Percentiles rank a stretch among this genome's conserved stretches.
phyloP scores from a whole-genome alignment of 352 stramenopile species.

The Globisporangium barbulae region DNA sequence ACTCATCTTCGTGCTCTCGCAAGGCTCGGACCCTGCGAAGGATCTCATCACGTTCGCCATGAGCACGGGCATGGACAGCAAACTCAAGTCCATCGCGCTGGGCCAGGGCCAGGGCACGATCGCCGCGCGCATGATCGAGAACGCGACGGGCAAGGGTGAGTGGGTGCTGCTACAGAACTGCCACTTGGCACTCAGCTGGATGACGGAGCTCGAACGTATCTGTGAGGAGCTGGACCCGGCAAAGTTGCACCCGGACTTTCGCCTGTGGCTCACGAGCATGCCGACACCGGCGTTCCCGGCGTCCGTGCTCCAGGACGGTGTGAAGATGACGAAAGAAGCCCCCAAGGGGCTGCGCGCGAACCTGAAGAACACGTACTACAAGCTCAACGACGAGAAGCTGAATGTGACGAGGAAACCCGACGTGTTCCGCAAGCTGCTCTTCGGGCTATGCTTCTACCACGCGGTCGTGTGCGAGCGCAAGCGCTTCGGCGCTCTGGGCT shows the following conservation, averaged over 20 bases:
- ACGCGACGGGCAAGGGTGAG: slow-evolving; percentile 84
- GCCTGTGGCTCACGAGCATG: slow-evolving; percentile 92
- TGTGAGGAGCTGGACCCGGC: slow-evolving; percentile 88
- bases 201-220: slow-evolving; percentile 93
- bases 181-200: slow-evolving; percentile 94
- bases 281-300: slow-evolving; percentile 85
- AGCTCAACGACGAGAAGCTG: slow-evolving; percentile 88
- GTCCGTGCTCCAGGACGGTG: slow-evolving; percentile 92
- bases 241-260: slow-evolving; percentile 90
- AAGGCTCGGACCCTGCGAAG: slow-evolving; percentile 92
- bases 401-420: slow-evolving; percentile 83
- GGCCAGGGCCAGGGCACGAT: slow-evolving; percentile 92
- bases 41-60: slow-evolving; percentile 91
- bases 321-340: slow-evolving; percentile 97
- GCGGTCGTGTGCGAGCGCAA: slow-evolving; percentile 92
- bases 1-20: slow-evolving; percentile 93
- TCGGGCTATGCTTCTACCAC: slow-evolving; percentile 91
- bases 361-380: slow-evolving; percentile 93
- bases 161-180: slow-evolving; percentile 96
- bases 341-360: slow-evolving; percentile 93
- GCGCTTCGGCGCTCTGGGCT: slow-evolving; percentile 93
- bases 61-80: slow-evolving; percentile 80
- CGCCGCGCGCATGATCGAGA: slow-evolving; percentile 90
- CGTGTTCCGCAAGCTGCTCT: slow-evolving; percentile 93
- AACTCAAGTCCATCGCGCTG: slow-evolving; percentile 92